Evolutionary conservation across 139 green algal species (phyloP).

Genomic region (Desmodesmus armatus): DNA sequence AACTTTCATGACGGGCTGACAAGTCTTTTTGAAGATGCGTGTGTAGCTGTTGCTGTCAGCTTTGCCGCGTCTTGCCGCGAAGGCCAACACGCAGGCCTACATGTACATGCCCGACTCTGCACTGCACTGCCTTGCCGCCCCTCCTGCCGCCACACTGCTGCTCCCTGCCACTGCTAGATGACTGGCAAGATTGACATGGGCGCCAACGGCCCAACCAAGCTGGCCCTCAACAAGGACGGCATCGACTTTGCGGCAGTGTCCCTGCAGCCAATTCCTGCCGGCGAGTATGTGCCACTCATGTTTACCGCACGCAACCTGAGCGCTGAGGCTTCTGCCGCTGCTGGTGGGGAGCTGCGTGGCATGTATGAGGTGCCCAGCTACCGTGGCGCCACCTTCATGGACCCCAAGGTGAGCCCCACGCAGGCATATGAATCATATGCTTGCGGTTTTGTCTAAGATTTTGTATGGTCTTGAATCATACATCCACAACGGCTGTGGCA

Average conservation of each 20-base stretch:
- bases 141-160: neutral
- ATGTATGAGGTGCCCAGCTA: neutral
- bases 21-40: too few relatives aligned
- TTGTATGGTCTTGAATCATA: too few relatives aligned
- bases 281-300: neutral
- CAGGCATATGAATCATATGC: neutral
- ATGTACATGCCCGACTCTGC: too few relatives aligned
- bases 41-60: too few relatives aligned
- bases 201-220: neutral
- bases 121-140: too few relatives aligned
- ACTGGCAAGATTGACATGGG: neutral
- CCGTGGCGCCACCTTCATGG: neutral
- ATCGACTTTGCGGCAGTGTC: neutral
- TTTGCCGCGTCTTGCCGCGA: too few relatives aligned
- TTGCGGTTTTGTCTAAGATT: neutral
- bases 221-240: neutral
- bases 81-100: too few relatives aligned
- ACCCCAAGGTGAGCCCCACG: neutral
- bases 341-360: neutral
- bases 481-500: too few relatives aligned
- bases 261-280: slow-evolving; percentile 1
- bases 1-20: too few relatives aligned
- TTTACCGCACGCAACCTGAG: neutral
- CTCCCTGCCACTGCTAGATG: neutral
- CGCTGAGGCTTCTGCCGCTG: neutral